Base-by-base conservation (phyloP, 2,329 filamentous ascomycete species). In the Akanthomyces muscarius region DNA sequence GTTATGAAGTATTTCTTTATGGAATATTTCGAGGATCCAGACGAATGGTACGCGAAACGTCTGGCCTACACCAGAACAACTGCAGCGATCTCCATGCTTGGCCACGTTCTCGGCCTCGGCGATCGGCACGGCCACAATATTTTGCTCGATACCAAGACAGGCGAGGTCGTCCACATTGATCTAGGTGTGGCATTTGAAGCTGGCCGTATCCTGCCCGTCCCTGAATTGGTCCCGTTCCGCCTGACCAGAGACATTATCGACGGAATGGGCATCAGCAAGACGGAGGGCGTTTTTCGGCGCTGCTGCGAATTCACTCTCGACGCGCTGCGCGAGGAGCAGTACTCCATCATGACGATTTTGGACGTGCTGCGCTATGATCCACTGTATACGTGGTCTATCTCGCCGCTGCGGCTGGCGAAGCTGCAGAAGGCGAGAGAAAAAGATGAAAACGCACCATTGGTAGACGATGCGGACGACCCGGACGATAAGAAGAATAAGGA, bases 361-460 rank as follows among this genome's bases (percentile, higher is more conserved):
- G 96, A 99, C 72, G 96, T 99, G 25, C 80, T 99, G 64, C 89
- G 96, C n/a, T 98, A 97, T 76, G 95, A 99, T 80, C 96, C 95
- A 1, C 79, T 99, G 65, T 96, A 98, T 75, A 95, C 88, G 65
- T 99, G 95, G 95, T 94, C 91, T 42, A 88, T 97, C 62, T 95
- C 91, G 13, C 86, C 86, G 0, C 79, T 88, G 41, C 81, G 86
- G 23, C 76, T 89, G 63, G 84, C 85, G 47, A 88, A 87, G 70
- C 75, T 89, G 62, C 86, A 89, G 70, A 84, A 86, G 68, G 85
- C 83, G 10, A 80, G 87, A 51, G 81, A 82, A 47, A 83, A 77
- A 4, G 76, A 83, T 3, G 60, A 56, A n/a, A 54, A 45, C 5
- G 80, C 68, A 51, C 70, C 69, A 36, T 70, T 68, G 5, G 70